phyloP scores from a whole-genome alignment of 2,329 filamentous ascomycete genomes.

The Taxawa tesnikishii region DNA sequence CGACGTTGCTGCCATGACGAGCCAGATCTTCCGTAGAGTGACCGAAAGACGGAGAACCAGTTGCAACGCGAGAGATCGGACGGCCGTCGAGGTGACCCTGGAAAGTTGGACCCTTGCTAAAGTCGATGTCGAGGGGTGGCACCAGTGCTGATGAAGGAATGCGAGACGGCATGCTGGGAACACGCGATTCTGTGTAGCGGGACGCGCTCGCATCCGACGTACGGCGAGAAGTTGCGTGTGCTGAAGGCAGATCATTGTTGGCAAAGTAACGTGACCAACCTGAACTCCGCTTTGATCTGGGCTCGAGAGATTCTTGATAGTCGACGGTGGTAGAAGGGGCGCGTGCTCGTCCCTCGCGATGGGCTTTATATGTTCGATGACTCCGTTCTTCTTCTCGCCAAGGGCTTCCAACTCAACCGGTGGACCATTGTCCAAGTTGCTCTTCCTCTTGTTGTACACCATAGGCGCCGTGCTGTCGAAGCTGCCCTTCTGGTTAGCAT shows the following conservation, averaged over 20 bases:
- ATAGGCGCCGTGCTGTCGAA: slow-evolving; percentile 48
- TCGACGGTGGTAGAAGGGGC: slow-evolving; percentile 1
- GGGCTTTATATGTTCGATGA: no score
- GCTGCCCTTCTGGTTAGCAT: slow-evolving; percentile 35
- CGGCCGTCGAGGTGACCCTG: slow-evolving; percentile 38
- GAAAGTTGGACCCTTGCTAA: no score
- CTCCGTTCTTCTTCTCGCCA: slow-evolving; percentile 21
- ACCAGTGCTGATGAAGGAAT: slow-evolving; percentile 50
- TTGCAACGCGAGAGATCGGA: background rate
- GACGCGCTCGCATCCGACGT: slow-evolving; percentile 26
- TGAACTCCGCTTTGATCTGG: slow-evolving; percentile 41
- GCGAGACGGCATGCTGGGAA: slow-evolving; percentile 31
- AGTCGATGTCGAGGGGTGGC: slow-evolving; percentile 51
- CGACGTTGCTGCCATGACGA: slow-evolving; percentile 14
- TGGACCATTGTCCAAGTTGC: no score
- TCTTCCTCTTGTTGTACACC: slow-evolving; percentile 33
- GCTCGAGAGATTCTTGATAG: slow-evolving; percentile 17
- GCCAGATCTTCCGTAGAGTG: slow-evolving; percentile 24
- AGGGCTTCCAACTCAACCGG: slow-evolving; percentile 33
- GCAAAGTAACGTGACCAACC: slow-evolving; percentile 34
- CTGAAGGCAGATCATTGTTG: slow-evolving; percentile 20
- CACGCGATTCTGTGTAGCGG: slow-evolving; percentile 32
- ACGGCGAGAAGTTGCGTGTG: slow-evolving; percentile 17
- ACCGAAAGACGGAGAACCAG: slow-evolving; percentile 38
- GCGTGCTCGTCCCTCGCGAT: slow-evolving; percentile 5